A percentile compares a stretch with the other conserved stretches of the same genome.
These are phyloP conservation scores for Erysimum cheiranthoides DNA, from an alignment of 345 rosid species.

Conservation along the genomic window DNA sequence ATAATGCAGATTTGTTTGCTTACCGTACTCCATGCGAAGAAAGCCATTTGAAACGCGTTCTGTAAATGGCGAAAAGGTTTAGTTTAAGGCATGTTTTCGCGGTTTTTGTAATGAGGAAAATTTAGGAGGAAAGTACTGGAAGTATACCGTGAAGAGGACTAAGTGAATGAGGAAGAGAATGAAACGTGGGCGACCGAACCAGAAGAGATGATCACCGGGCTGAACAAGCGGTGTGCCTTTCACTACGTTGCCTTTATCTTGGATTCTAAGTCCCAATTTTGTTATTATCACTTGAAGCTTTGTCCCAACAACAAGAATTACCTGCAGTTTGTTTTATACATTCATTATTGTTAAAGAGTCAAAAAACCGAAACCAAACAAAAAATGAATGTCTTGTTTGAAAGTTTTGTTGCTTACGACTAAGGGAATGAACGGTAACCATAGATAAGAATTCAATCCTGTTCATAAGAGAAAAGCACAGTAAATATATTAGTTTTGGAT, in stretches of 20 bases:
- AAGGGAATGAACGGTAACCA: constrained; percentile 93
- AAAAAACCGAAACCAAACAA: background rate
- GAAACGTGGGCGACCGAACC: constrained; percentile 86
- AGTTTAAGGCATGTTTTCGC: background rate
- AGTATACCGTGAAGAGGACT: constrained; percentile 80
- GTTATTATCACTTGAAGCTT: constrained; percentile 96
- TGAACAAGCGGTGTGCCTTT: constrained; percentile 86
- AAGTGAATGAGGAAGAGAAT: constrained; percentile 85
- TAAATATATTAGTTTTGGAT: constrained; percentile 9
- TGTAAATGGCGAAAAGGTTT: constrained; percentile 36
- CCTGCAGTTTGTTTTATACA: constrained; percentile 49
- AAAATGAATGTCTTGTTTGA: background rate
- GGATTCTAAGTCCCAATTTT: constrained; percentile 74
- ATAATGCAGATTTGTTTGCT: constrained; percentile 27
- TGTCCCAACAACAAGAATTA: constrained; percentile 75
- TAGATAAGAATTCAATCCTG: constrained; percentile 80
- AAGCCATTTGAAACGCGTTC: constrained; percentile 94
- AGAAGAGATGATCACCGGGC: constrained; percentile 85
- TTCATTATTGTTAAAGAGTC: constrained; percentile 1
- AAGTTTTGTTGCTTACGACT: constrained; percentile 59
- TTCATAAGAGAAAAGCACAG: constrained; percentile 2
- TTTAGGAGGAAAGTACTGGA: background rate
- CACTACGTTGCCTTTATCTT: constrained; percentile 74
- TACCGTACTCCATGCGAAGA: constrained; percentile 86
- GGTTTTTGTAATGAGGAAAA: background rate